Conservation (phyloP, 169 alveolate species). For the Plasmodium cynomolgi region DNA sequence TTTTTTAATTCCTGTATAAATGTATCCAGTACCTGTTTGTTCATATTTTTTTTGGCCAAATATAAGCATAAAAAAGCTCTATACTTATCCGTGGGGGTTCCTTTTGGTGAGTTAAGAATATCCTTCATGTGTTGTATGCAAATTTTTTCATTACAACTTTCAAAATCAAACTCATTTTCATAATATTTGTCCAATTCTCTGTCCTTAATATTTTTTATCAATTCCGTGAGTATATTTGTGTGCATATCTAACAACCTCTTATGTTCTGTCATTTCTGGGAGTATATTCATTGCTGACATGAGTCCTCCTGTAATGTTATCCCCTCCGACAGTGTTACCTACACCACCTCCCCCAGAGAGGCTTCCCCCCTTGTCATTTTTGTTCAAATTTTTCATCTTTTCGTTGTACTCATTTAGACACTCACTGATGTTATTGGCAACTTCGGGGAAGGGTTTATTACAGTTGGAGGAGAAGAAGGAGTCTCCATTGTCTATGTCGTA, state of each 20-base stretch:
- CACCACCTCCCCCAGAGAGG: not conserved
- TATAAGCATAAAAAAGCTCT: slow-evolving; percentile 80
- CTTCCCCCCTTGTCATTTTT: slow-evolving; percentile 28
- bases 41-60: slow-evolving; percentile 69
- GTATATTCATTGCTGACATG: slow-evolving; percentile 87
- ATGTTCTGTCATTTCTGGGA: slow-evolving; percentile 90
- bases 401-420: slow-evolving; percentile 79
- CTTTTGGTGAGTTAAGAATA: slow-evolving; percentile 76
- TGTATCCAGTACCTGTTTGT: slow-evolving; percentile 71
- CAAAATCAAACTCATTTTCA: slow-evolving; percentile 85
- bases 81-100: slow-evolving; percentile 78
- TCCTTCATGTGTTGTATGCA: slow-evolving; percentile 82
- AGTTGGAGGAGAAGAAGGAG: slow-evolving; percentile 73
- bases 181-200: slow-evolving; percentile 86
- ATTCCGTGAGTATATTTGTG: slow-evolving; percentile 87
- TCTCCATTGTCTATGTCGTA: slow-evolving; percentile 82
- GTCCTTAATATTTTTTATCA: slow-evolving; percentile 85
- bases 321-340: not conserved
- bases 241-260: slow-evolving; percentile 88
- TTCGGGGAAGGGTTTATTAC: slow-evolving; percentile 83
- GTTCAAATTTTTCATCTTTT: slow-evolving; percentile 78
- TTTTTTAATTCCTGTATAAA: slow-evolving; percentile 76
- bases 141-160: slow-evolving; percentile 78
- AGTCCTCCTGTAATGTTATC: slow-evolving; percentile 79
- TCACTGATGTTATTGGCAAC: slow-evolving; percentile 84